Evolutionary conservation across 306 rosid genomes (phyloP).

Genomic region (Quercus glauca): DNA sequence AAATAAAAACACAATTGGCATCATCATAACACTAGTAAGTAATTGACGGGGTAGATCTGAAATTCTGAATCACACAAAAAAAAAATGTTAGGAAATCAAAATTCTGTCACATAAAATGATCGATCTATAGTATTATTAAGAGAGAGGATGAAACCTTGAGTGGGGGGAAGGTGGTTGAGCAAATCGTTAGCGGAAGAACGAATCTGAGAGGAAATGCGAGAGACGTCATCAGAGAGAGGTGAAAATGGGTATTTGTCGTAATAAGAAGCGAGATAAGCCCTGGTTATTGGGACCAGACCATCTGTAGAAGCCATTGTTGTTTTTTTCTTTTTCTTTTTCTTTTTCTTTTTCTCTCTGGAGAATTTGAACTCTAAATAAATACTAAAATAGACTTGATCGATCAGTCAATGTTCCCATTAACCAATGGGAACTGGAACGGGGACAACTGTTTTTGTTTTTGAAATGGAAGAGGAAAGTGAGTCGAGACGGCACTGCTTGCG

Average conservation of each 20-base stretch:
- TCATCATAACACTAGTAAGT: background rate
- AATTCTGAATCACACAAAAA: background rate
- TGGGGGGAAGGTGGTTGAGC: constrained; percentile 44
- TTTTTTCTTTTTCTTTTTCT: background rate
- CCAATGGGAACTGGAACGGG: too few relatives aligned
- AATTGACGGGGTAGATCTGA: background rate
- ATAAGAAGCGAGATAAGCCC: constrained; percentile 68
- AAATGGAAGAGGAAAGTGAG: too few relatives aligned
- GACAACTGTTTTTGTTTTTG: too few relatives aligned
- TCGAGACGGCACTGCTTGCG: too few relatives aligned
- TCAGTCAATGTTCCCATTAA: too few relatives aligned
- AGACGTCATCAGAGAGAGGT: constrained; percentile 65
- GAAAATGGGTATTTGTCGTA: constrained; percentile 72
- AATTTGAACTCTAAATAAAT: background rate
- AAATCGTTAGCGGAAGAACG: constrained; percentile 52
- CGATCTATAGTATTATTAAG: background rate
- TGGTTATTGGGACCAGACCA: constrained; percentile 86
- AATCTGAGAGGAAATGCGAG: constrained; percentile 65
- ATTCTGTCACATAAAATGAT: background rate
- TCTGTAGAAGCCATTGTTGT: constrained; percentile 74
- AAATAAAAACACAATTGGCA: background rate
- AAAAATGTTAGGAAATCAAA: background rate
- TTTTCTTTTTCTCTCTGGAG: background rate
- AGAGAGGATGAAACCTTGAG: constrained; percentile 39
- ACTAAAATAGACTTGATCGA: too few relatives aligned